Base-by-base conservation (phyloP, 83 land plant species). In the Picea engelmannii region DNA sequence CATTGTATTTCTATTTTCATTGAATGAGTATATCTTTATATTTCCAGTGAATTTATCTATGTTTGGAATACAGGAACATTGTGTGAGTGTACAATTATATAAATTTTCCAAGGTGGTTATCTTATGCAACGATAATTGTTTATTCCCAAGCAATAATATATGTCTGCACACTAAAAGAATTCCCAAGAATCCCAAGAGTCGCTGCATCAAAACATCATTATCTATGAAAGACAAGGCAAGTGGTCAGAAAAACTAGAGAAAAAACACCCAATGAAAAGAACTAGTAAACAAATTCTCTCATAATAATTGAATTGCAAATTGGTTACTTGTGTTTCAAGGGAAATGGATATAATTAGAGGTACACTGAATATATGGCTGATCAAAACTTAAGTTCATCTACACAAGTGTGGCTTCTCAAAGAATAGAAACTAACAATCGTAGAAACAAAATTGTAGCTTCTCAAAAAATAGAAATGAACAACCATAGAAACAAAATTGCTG, bases 131-230 rank as follows among this genome's bases (percentile, higher is more conserved):
- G n/a, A n/a, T n/a, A n/a, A n/a, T n/a, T n/a, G n/a, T n/a, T n/a
- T n/a, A n/a, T n/a, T n/a, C n/a, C n/a, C n/a, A n/a, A n/a, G n/a
- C n/a, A n/a, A n/a, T n/a, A n/a, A n/a, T n/a, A n/a, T n/a, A 31
- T 31, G 99, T 94, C 47, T 92, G 83, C 58, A 97, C 98, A 86
- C 91, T 93, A 81, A 93, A 95, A 15, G 87, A 90, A 44, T 87
- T 91, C 35, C 35, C 35, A 31, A 31, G 35, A 31, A 31, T 31
- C 83, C 88, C 92, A 27, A 97, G 95, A 62, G 95, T 95, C 10
- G 85, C 88, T 27, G 98, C 91, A 89, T 97, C 94, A 88, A 90
- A 94, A 81, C 98, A 95, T 82, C 91, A 92, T n/a, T 79, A 44
- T 70, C 52, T 70, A 25, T 35, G 38, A 66, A 58, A 63, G 66